These are phyloP conservation scores for Claviceps quebecensis DNA, from an alignment of 2,329 filamentous ascomycete species.

Conservation along the genomic window DNA sequence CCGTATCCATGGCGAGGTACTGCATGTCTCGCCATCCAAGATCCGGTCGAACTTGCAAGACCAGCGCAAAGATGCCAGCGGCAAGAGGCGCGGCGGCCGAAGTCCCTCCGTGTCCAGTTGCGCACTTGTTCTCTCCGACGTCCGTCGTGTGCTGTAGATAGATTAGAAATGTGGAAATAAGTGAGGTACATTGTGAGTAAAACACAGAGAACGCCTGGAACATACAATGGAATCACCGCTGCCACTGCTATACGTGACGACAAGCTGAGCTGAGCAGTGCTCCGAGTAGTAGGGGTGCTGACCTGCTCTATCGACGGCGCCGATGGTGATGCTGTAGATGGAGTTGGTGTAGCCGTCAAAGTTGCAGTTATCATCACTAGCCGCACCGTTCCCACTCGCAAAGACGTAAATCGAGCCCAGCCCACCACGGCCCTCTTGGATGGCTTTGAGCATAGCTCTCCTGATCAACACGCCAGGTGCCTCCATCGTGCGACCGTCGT, in stretches of 20 bases:
- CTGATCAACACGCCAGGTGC: conserved; percentile 78
- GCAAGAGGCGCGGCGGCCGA: conserved; percentile 89
- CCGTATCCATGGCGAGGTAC: conserved; percentile 75
- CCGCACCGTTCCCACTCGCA: conserved; percentile 81
- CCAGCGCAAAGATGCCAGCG: conserved; percentile 81
- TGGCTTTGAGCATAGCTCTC: conserved; percentile 78
- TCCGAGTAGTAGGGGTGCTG: conserved; percentile 94
- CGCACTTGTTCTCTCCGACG: conserved; percentile 71
- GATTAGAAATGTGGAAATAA: conserved; percentile 1
- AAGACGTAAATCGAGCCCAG: conserved; percentile 92
- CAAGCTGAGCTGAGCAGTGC: conserved; percentile 84
- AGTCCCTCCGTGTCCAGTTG: conserved; percentile 75
- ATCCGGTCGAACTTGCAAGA: conserved; percentile 71
- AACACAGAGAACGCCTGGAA: background rate
- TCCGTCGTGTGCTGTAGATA: conserved; percentile 68
- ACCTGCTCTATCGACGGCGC: conserved; percentile 76
- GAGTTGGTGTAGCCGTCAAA: conserved; percentile 99
- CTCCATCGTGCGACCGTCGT: conserved; percentile 90
- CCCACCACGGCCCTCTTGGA: conserved; percentile 74
- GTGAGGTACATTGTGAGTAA: too few relatives aligned
- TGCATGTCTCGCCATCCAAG: conserved; percentile 91
- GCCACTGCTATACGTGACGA: conserved; percentile 94
- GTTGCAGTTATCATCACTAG: conserved; percentile 87
- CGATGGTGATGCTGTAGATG: conserved; percentile 96
- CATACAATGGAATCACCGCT: conserved; percentile 66